These are phyloP conservation scores for Pseudophaeomoniella oleicola DNA, from an alignment of 2,329 filamentous ascomycete species.

Conservation along the genomic window DNA sequence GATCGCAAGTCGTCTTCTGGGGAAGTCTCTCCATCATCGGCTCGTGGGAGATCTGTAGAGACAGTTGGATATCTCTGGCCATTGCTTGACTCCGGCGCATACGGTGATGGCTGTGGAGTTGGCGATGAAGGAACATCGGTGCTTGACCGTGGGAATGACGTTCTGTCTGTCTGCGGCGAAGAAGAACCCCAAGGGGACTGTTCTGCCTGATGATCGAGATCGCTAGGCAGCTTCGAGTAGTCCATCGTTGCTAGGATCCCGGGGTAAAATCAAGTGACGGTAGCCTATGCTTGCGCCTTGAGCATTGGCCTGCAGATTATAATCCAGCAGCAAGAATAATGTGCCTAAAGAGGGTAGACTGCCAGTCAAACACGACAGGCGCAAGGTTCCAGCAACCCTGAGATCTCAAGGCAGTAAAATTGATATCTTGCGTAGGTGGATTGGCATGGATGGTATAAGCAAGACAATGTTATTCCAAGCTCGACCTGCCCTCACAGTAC, in stretches of 20 bases:
- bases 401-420: too few relatives aligned
- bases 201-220: constrained; percentile 43
- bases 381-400: too few relatives aligned
- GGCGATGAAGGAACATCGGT: constrained; percentile 26
- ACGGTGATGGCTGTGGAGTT: constrained; percentile 21
- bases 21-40: constrained; percentile 2
- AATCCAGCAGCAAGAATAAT: too few relatives aligned
- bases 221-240: constrained; percentile 44
- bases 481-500: background rate
- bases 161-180: constrained; percentile 38
- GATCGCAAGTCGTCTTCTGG: constrained; percentile 17
- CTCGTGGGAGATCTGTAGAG: constrained; percentile 5
- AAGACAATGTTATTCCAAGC: too few relatives aligned
- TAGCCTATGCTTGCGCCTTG: background rate
- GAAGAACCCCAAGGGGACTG: constrained; percentile 50
- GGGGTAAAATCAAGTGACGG: background rate
- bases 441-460: too few relatives aligned
- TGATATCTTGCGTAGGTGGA: too few relatives aligned
- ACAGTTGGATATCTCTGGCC: constrained; percentile 6
- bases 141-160: constrained; percentile 18
- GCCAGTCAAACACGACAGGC: too few relatives aligned
- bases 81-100: constrained; percentile 11
- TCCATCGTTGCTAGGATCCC: constrained; percentile 37
- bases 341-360: too few relatives aligned
- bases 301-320: background rate